Conservation (phyloP, 1,284 basidiomycete species). For the Irpex sp. region DNA sequence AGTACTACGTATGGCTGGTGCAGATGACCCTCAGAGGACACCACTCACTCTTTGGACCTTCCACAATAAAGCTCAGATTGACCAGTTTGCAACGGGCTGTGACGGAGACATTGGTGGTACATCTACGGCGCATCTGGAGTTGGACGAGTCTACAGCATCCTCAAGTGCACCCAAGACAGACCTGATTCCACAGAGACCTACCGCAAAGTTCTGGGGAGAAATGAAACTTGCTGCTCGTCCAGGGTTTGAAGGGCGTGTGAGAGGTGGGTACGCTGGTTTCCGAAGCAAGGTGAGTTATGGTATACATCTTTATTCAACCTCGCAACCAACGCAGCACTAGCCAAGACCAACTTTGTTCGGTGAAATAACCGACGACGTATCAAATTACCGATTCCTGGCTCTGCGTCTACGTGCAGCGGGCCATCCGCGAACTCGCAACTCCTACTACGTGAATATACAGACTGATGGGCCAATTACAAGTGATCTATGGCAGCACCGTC, state of each 20-base stretch:
- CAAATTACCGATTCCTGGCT: constrained; percentile 73
- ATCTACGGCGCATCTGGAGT: constrained; percentile 67
- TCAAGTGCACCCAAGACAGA: constrained; percentile 28
- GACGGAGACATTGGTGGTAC: constrained; percentile 85
- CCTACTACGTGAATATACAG: constrained; percentile 88
- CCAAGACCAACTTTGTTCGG: constrained; percentile 76
- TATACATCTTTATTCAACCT: neutral
- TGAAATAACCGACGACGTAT: constrained; percentile 76
- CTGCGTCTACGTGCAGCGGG: constrained; percentile 73
- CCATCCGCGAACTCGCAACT: constrained; percentile 65
- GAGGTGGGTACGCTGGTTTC: constrained; percentile 83
- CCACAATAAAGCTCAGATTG: constrained; percentile 53
- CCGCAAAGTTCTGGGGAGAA: constrained; percentile 71
- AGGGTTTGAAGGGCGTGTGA: constrained; percentile 56
- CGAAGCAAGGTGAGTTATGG: constrained; percentile 60
- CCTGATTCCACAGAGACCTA: constrained; percentile 28
- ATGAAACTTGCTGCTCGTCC: constrained; percentile 65
- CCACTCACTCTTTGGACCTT: constrained; percentile 65
- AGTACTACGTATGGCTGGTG: constrained; percentile 75
- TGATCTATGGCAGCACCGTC: constrained; percentile 87
- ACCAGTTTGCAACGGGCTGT: constrained; percentile 70
- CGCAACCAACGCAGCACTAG: constrained; percentile 30
- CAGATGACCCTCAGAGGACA: constrained; percentile 50
- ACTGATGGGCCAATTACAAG: constrained; percentile 75
- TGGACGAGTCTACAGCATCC: constrained; percentile 42